Base-by-base conservation (phyloP, 768 basidiomycete genomes). In the Lactifluus pinguis region DNA sequence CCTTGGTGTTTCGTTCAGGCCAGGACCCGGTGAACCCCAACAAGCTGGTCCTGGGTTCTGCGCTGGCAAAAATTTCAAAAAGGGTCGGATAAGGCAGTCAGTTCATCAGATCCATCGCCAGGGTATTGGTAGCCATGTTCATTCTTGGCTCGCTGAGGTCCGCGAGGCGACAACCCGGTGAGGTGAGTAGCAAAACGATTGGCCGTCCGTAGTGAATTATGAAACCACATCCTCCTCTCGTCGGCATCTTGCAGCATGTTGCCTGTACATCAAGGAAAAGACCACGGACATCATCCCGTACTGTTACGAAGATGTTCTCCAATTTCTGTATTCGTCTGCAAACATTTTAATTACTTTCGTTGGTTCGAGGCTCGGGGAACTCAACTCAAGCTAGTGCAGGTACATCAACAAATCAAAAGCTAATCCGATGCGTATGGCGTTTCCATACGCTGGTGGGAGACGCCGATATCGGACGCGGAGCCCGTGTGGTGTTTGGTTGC, bases 51-150 rank as follows among this genome's bases (percentile, higher is more conserved):
- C 25, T 29, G 17, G 32, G 50, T 38, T 56, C 38, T 57, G 61
- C 30, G 56, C 61, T 58, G 56, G 57, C 61, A 58, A 34, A 58
- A 62, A 1, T 58, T 62, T 62, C 61, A 58, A 62, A 58, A 19
- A 29, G 42, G 7, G 17, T 62, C 48, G 47, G 44, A 62, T 49
- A 53, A 44, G 57, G 57, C 51, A 62, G 51, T 34, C 60, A 30
- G 8, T 25, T 11, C 51, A 53, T 62, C 51, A 50, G 55, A 62
- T 57, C 61, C 19, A 9, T 52, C 56, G 61, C 61, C 61, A 57
- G 52, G 13, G 36, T 30, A 38, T 47, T 58, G 61, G 61, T 48
- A 52, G 48, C 25, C 29, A 62, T 49, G 56, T 62, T 53, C 41
- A 53, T 58, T 62, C 57, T 58, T 29, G 32, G 47, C 45, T 34